These are phyloP conservation scores for Neurospora sp. DNA, from an alignment of 495 filamentous ascomycete genomes.

Conservation along the genomic window DNA sequence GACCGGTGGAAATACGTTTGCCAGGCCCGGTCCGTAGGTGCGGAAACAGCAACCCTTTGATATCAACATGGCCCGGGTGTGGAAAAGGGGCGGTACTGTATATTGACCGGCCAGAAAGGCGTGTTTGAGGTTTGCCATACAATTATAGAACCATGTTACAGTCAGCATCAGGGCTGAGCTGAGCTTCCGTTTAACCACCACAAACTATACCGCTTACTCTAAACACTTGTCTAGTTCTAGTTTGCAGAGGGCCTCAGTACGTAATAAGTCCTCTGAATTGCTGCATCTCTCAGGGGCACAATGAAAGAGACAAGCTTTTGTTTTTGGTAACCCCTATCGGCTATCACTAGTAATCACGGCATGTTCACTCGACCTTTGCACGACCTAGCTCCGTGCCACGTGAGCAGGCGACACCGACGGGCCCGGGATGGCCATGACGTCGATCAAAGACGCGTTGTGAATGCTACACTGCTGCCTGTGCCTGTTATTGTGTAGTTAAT, in stretches of 20 bases:
- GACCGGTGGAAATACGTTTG: neutral
- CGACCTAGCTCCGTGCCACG: constrained; percentile 1
- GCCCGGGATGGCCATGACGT: neutral
- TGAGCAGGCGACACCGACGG: constrained; percentile 4
- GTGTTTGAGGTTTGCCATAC: neutral
- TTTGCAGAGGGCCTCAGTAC: neutral
- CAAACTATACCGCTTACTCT: neutral
- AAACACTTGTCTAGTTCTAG: neutral
- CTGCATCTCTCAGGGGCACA: neutral
- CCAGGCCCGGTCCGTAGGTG: neutral
- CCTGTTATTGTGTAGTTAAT: neutral
- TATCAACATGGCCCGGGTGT: neutral
- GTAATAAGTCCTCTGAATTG: neutral
- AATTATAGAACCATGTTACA: neutral
- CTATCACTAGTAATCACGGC: neutral
- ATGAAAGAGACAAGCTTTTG: neutral
- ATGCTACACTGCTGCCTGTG: neutral
- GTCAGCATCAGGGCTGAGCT: neutral
- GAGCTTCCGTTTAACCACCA: neutral
- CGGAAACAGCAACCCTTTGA: neutral
- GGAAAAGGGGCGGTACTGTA: neutral
- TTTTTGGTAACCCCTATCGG: neutral
- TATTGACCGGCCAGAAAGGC: neutral
- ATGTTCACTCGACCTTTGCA: neutral
- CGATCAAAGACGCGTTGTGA: neutral